Base-by-base conservation (phyloP, 2,329 filamentous ascomycete species). In the Fusarium beomiforme region DNA sequence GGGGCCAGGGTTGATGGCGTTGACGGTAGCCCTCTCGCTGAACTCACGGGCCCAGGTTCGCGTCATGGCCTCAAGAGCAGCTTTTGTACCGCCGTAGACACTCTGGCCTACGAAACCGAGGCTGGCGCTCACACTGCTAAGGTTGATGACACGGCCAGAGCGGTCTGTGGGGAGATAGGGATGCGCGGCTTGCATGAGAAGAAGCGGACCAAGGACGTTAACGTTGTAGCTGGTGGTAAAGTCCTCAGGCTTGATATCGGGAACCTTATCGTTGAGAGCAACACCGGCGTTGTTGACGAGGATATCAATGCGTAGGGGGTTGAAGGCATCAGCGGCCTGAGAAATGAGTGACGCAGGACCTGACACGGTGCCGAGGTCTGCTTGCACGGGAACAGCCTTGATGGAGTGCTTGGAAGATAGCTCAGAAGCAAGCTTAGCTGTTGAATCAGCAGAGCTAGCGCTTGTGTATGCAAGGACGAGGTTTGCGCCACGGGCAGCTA, bases 211-310 rank as follows among this genome's bases (percentile, higher is more conserved):
- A 8, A 92, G 87, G 10, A 96, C 93, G 77, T 97, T 97, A 81
- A 95, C 87, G 56, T 88, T 88, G 83, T 92, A 95, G 65, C 91
- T 89, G 73, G 84, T 82, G 50, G 90, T 85, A 81, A 94, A 96
- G 75, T 93, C 87, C 9, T 87, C 86, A 10, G 84, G 74, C 14
- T 86, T 88, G 70, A 93, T 86, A 13, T 91, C 86, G 44, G 87
- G 84, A 23, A 92, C 81, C 23, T 83, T 80, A 69, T 89, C 87
- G 81, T 95, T 94, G 61, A 87, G 79, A 51, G 87, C 84, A 8
- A 89, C 82, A 58, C 92, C 93, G 43, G 93, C 93, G 80, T 96
- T 96, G 86, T 96, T 95, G 83, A 97, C 84, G 55, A 96, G 83
- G 74, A 96, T 93, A 81, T 95, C 75, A 57, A 76, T 75, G 43